Conservation (phyloP, 2,329 filamentous ascomycete species). For the Fusarium brevicatenulatum region DNA sequence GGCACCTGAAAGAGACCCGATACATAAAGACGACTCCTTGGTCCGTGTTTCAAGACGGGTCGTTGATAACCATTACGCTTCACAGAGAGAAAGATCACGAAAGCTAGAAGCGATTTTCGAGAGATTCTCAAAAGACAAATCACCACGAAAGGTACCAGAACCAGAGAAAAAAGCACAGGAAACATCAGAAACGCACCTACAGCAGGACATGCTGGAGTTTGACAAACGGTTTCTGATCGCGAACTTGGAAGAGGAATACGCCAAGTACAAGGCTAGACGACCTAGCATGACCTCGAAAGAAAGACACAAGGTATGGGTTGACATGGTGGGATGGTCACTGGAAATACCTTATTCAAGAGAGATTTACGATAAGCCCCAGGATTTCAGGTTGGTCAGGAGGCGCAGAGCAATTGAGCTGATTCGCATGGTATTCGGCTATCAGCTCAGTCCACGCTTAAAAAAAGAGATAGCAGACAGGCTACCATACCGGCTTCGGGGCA, state of each 20-base stretch:
- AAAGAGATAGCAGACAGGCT: neutral
- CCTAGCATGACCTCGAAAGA: neutral
- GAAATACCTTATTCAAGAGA: conserved; percentile 13
- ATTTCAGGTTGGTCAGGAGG: neutral
- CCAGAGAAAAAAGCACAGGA: neutral
- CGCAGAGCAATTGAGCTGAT: neutral
- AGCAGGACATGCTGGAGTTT: neutral
- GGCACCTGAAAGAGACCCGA: neutral
- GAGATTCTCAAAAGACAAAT: too few relatives aligned
- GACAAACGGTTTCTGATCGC: neutral
- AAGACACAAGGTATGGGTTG: neutral
- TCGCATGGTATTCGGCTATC: conserved; percentile 5
- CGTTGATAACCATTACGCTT: too few relatives aligned
- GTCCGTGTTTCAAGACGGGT: too few relatives aligned
- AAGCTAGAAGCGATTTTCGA: neutral
- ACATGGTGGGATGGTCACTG: neutral
- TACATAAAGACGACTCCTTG: too few relatives aligned
- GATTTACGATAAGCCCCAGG: neutral
- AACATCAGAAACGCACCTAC: neutral
- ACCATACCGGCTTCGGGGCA: neutral
- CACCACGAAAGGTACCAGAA: neutral
- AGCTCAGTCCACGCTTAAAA: neutral
- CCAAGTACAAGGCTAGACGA: neutral
- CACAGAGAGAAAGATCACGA: neutral
- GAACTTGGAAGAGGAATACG: neutral